Base-by-base conservation (phyloP, 2,329 filamentous ascomycete genomes). In the Claviceps sp. region DNA sequence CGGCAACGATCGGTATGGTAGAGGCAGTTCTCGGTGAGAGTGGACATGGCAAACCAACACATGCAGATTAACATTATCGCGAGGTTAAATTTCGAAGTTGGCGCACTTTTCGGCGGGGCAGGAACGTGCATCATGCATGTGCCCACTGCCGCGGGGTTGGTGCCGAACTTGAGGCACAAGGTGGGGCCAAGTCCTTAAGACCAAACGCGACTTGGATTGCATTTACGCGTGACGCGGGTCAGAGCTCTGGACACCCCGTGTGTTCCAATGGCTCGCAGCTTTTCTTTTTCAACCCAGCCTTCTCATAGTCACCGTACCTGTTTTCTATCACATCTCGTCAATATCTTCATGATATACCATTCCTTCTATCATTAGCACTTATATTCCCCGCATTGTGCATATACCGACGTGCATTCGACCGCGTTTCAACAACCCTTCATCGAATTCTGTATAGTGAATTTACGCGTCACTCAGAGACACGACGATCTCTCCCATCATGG, bases 401-500 rank as follows among this genome's bases (percentile, higher is more conserved):
- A 39, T 16, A 7, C 19, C 19, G 17, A 8, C 19, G 19, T 24
- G 14, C 46, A 48, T 19, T 48, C 46, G 37, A 39, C 14, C 17
- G 34, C 34, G 46, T 40, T 37, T 48, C 3, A 19, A 38, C 48
- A 16, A 34, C 11, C 30, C 4, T 19, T 6, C 5, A 40, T 50
- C 24, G 11, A 16, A 26, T 22, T 39, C 24, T 13, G 17, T 22
- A 16, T 17, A 46, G 16, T 16, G 24, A 7, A 13, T 11, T 34
- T 46, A 30, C 24, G 24, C 26, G 24, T 34, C 34, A 3, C 17
- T 19, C 39, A 41, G 39, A 41, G 14, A n/a, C 6, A 16, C 16
- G n/a, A n/a, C 16, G 14, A n/a, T 8, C n/a, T 19, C n/a, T n/a
- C 16, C n/a, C 26, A 46, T 22, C 47, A 54, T 54, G 53, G 53